phyloP scores from a whole-genome alignment of 805 yeast species.

The Metschnikowia kofuensis region DNA sequence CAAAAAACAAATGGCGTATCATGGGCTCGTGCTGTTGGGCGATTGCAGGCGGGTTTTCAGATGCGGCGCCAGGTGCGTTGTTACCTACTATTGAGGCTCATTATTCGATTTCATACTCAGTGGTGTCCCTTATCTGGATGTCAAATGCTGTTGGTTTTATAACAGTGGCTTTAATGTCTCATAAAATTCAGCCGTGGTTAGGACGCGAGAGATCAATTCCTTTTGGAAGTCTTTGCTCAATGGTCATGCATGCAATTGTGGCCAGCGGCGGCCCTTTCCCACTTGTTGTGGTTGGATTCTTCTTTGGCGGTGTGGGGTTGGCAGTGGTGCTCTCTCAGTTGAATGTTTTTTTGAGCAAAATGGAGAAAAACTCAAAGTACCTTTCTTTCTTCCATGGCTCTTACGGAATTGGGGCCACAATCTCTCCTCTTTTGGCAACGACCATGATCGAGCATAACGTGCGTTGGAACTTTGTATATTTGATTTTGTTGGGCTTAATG shows the following conservation, averaged over 20 bases:
- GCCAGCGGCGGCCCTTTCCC: conserved; percentile 22
- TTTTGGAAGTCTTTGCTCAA: conserved; percentile 13
- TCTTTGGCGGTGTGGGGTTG: conserved; percentile 24
- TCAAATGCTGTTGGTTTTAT: conserved; percentile 20
- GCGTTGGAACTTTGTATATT: conserved; percentile 20
- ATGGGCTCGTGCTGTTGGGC: conserved; percentile 19
- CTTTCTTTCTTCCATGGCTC: conserved; percentile 22
- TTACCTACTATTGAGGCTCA: conserved; percentile 21
- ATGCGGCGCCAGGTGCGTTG: conserved; percentile 24
- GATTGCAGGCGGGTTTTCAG: conserved; percentile 17
- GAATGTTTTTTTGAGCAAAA: conserved; percentile 22
- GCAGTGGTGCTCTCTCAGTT: conserved; percentile 21
- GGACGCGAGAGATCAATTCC: conserved; percentile 18
- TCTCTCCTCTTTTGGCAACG: conserved; percentile 23
- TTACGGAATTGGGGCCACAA: conserved; percentile 26
- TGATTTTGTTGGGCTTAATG: conserved; percentile 18
- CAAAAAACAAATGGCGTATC: conserved; percentile 17
- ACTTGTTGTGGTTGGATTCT: conserved; percentile 22
- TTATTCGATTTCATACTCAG: conserved; percentile 18
- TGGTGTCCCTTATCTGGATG: conserved; percentile 23
- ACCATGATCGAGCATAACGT: conserved; percentile 16
- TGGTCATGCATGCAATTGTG: conserved; percentile 17
- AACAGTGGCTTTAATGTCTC: conserved; percentile 18
- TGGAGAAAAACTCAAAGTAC: conserved; percentile 21
- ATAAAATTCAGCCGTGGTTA: conserved; percentile 16